These are phyloP conservation scores for Mycosarcoma maydis DNA, from an alignment of 1,284 basidiomycete genomes.

Conservation along the genomic window DNA sequence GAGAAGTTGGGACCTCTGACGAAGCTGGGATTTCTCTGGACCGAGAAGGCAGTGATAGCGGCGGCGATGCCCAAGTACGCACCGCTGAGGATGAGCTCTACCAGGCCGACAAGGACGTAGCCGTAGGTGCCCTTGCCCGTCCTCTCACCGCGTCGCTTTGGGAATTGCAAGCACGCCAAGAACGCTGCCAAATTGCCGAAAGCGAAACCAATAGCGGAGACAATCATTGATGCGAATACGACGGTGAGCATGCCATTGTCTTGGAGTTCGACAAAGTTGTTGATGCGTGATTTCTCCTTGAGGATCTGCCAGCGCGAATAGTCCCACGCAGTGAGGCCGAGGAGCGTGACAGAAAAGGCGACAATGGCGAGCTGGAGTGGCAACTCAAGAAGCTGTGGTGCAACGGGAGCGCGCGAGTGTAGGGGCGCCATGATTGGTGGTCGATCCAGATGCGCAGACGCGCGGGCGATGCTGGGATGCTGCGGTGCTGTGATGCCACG, in stretches of 20 bases:
- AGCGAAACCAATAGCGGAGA: constrained; percentile 42
- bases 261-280: constrained; percentile 39
- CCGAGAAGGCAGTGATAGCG: constrained; percentile 47
- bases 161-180: constrained; percentile 51
- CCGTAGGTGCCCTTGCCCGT: constrained; percentile 56
- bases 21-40: constrained; percentile 41
- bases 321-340: constrained; percentile 50
- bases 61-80: constrained; percentile 46
- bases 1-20: constrained; percentile 19
- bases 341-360: constrained; percentile 49
- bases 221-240: constrained; percentile 44
- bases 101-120: constrained; percentile 46
- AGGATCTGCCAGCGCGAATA: constrained; percentile 38
- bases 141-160: constrained; percentile 48
- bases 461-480: no score
- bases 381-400: constrained; percentile 50
- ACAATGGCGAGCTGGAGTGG: constrained; percentile 49
- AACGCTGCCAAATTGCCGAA: constrained; percentile 44
- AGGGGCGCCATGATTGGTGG: constrained; percentile 27
- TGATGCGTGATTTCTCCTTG: constrained; percentile 21
- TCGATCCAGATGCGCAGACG: not conserved
- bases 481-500: no score
- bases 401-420: constrained; percentile 37
- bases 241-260: constrained; percentile 49
- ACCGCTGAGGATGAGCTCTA: constrained; percentile 41